Evolutionary conservation across 1,139 yeast species (phyloP), one percentile per base, ranked within the genome.

Genomic region (Geotrichum aggregatum): DNA sequence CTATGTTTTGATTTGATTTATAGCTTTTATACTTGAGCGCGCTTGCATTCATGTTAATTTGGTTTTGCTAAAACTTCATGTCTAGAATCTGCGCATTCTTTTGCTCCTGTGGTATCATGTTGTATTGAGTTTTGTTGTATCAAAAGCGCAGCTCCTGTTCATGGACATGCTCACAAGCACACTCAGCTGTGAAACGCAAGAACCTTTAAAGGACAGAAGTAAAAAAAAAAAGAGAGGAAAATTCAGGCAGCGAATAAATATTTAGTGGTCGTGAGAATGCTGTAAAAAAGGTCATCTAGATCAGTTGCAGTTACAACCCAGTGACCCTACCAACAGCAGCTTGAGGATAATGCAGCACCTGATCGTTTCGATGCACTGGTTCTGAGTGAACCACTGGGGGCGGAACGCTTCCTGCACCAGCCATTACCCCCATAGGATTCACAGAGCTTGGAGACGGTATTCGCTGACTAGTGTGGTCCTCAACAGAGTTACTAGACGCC

Each of bases 351-450:
- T 50, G 54, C 47, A 46, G 31, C 34, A 50, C 48, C 42, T 50
- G 54, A 26, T 50, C 54, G 36, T 50, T 50, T 11, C 50, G 40
- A 33, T 50, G 54, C 6, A 50, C 54, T 10, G 50, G 54, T 18
- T 50, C 54, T 1, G 60, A 57, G 36, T 60, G 61, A 3, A 59
- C 60, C 3, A 58, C 61, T 3, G 63, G 59, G 2, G 61, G 58
- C 3, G 61, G 58, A 2, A 48, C 50, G 6, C 56, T 38, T 4
- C 58, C 57, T 3, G 52, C 56, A 1, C 58, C 58, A 7, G 58
- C 45, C 47, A 56, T 44, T 33, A 57, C 52, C 34, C 55, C 55
- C 22, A 59, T 57, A 10, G 57, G 58, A 30, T 49, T 54, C 3
- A 36, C 31, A 16, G 46, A 31, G 22, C 35, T 40, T 5, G 46